Conservation (phyloP, 2,329 filamentous ascomycete species). For the Pseudopithomyces maydicus region DNA sequence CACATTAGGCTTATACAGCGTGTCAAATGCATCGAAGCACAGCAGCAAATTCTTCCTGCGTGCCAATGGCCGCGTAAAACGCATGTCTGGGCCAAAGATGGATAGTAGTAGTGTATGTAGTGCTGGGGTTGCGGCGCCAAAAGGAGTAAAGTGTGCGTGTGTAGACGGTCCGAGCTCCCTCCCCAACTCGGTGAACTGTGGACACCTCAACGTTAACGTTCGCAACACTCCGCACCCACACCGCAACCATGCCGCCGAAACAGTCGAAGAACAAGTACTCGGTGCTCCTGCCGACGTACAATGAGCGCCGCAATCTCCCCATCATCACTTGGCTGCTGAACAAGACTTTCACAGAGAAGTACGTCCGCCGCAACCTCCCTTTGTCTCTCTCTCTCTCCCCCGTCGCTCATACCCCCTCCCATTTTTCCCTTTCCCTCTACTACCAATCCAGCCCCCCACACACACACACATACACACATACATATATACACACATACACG, state of each 20-base stretch:
- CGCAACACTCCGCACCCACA: conserved; percentile 27
- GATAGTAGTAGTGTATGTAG: neutral
- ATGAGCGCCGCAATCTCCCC: conserved; percentile 95
- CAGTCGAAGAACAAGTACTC: conserved; percentile 80
- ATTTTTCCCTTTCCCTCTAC: too few relatives aligned
- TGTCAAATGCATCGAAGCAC: conserved; percentile 70
- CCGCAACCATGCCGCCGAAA: conserved; percentile 40
- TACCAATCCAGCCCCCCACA: too few relatives aligned
- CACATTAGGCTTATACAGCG: conserved; percentile 60
- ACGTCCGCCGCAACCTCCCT: conserved; percentile 59
- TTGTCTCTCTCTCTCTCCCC: neutral
- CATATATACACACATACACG: neutral
- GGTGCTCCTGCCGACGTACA: conserved; percentile 96
- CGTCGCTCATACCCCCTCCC: too few relatives aligned
- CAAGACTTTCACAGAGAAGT: conserved; percentile 89
- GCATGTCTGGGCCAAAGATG: conserved; percentile 11
- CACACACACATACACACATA: too few relatives aligned
- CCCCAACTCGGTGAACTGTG: conserved; percentile 4
- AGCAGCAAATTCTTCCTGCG: conserved; percentile 57
- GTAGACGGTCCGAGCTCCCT: conserved; percentile 12
- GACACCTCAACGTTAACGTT: conserved; percentile 16
- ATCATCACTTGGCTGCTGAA: conserved; percentile 95
- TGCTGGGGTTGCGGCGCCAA: conserved; percentile 13
- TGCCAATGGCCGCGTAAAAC: conserved; percentile 13
- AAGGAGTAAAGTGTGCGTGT: conserved; percentile 14